These are phyloP conservation scores for Gastrodia elata DNA, from an alignment of 106 monocot genomes.

Conservation along the genomic window DNA sequence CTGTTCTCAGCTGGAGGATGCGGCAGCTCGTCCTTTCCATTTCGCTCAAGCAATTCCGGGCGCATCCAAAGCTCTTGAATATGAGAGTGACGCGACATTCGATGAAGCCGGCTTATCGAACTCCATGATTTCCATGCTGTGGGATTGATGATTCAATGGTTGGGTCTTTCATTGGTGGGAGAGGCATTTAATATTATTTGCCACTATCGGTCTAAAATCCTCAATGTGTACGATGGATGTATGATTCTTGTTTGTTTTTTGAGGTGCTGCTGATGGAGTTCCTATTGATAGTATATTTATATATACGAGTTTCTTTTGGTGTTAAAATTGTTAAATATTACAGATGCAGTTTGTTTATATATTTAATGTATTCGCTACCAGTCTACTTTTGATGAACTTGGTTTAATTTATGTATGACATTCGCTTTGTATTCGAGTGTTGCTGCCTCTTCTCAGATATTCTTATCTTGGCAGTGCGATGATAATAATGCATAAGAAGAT, in stretches of 20 bases:
- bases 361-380: not conserved
- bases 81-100: constrained; percentile 28
- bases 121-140: constrained; percentile 16
- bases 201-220: not conserved
- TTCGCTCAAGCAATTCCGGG: constrained; percentile 60
- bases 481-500: too few species aligned
- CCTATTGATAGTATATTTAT: too few species aligned
- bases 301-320: not conserved
- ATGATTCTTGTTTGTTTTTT: too few species aligned
- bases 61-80: constrained; percentile 40
- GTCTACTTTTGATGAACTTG: not conserved
- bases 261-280: not conserved
- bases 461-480: too few species aligned
- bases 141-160: constrained; percentile 21
- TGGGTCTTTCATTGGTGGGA: not conserved
- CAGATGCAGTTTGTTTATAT: not conserved
- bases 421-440: too few species aligned
- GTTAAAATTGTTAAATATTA: not conserved
- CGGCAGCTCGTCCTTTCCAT: constrained; percentile 30
- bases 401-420: not conserved
- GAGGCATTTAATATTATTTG: too few species aligned
- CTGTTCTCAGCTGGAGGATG: constrained; percentile 33
- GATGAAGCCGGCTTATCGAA: constrained; percentile 30
- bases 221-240: not conserved
- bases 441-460: too few species aligned